These are phyloP conservation scores for Rhizopogon salebrosus DNA, from an alignment of 768 basidiomycete genomes.

Conservation along the genomic window DNA sequence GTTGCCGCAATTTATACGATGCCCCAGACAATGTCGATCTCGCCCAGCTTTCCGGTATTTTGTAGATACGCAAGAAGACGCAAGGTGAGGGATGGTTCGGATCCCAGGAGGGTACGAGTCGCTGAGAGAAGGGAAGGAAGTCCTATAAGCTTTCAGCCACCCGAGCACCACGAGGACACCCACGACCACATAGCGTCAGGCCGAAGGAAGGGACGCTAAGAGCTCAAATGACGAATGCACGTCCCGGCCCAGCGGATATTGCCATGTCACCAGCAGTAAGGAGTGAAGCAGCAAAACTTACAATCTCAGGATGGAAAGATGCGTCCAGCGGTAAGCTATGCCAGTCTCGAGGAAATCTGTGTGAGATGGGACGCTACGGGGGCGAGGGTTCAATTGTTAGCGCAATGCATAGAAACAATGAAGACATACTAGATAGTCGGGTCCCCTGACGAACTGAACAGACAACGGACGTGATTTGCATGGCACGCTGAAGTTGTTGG, in stretches of 20 bases:
- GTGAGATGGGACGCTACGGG: constrained; percentile 33
- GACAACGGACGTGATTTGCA: constrained; percentile 53
- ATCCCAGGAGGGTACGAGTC: constrained; percentile 41
- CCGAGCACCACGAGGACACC: constrained; percentile 57
- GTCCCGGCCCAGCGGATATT: constrained; percentile 32
- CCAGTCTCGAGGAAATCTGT: constrained; percentile 27
- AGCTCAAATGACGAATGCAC: constrained; percentile 32
- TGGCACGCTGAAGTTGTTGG: constrained; percentile 43
- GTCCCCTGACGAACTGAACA: constrained; percentile 69
- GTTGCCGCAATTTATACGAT: constrained; percentile 55
- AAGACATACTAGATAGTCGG: constrained; percentile 51
- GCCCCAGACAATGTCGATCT: constrained; percentile 66
- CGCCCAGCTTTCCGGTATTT: constrained; percentile 43
- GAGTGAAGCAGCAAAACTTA: constrained; percentile 29
- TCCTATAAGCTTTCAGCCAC: constrained; percentile 71
- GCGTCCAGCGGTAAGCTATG: constrained; percentile 22
- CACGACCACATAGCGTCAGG: constrained; percentile 50
- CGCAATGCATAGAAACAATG: not conserved
- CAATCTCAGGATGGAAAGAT: constrained; percentile 23
- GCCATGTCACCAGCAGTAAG: constrained; percentile 40
- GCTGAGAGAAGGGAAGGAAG: constrained; percentile 53
- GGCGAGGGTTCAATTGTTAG: too few relatives aligned
- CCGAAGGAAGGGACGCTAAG: constrained; percentile 35
- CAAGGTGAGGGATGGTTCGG: constrained; percentile 37
- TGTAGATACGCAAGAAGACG: constrained; percentile 47